phyloP scores from a whole-genome alignment of 305 asterid genomes.

The Fraxinus latifolia region DNA sequence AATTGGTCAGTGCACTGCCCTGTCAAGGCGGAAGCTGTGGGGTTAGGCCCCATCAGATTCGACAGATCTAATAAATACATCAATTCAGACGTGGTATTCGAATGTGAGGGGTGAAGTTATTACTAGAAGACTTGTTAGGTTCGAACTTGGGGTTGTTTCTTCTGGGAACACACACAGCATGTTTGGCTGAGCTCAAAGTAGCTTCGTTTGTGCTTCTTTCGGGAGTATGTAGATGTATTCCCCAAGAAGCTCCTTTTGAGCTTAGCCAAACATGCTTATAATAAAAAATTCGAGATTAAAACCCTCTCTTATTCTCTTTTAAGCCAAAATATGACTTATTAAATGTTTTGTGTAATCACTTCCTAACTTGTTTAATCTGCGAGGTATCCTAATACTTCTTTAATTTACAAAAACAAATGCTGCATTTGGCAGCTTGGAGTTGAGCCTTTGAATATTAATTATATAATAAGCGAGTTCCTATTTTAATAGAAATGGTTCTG shows the following conservation, averaged over 20 bases:
- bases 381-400: not conserved
- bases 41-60: not conserved
- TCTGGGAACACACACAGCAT: not conserved
- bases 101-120: not conserved
- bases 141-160: constrained; percentile 2
- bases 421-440: not conserved
- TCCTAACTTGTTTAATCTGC: not conserved
- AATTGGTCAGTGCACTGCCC: not conserved
- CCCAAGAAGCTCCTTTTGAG: not conserved
- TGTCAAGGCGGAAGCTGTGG: not conserved
- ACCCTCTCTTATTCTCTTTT: not conserved
- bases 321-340: not conserved
- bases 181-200: not conserved
- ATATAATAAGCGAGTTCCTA: constrained; percentile 3
- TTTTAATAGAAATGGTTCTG: constrained; percentile 12
- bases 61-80: not conserved
- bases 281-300: not conserved
- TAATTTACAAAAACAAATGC: not conserved
- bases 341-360: not conserved
- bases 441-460: not conserved
- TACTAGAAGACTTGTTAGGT: constrained; percentile 3
- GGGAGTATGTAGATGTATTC: not conserved
- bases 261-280: not conserved
- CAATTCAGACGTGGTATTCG: not conserved
- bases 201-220: not conserved